Evolutionary conservation across 208 protist species (phyloP).

Genomic region (Novymonas esmeraldas): DNA sequence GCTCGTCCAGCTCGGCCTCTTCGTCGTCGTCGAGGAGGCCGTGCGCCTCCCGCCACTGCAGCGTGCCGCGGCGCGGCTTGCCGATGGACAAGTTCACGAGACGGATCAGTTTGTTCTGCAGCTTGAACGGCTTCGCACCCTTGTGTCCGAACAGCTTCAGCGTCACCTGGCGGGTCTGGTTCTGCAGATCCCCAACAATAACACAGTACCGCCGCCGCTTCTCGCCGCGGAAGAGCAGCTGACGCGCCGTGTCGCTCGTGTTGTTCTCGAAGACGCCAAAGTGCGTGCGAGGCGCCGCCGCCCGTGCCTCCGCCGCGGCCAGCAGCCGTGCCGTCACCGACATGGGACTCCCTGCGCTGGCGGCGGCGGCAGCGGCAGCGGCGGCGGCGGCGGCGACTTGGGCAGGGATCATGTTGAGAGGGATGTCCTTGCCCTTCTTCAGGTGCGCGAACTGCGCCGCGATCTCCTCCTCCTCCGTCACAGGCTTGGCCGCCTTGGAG

Average conservation of each 20-base stretch:
- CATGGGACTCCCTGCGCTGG: constrained; percentile 19
- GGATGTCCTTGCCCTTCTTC: constrained; percentile 27
- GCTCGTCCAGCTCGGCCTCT: neutral
- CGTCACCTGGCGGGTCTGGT: constrained; percentile 50
- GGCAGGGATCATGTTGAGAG: constrained; percentile 5
- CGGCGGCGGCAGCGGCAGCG: constrained; percentile 34
- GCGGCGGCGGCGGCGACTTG: constrained; percentile 31
- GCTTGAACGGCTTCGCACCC: constrained; percentile 81
- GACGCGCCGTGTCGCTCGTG: constrained; percentile 67
- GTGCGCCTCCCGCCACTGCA: constrained; percentile 21
- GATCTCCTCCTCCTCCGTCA: constrained; percentile 33
- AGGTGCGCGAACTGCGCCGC: constrained; percentile 29
- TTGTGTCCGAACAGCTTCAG: constrained; percentile 84
- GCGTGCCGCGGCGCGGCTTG: constrained; percentile 46
- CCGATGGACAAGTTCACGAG: constrained; percentile 85
- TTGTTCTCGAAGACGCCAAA: constrained; percentile 38
- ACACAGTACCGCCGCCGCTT: constrained; percentile 86
- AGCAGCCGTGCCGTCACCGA: constrained; percentile 20
- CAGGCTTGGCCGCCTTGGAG: constrained; percentile 15
- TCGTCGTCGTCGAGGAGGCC: constrained; percentile 22
- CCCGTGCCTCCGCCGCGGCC: constrained; percentile 26
- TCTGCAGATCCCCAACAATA: constrained; percentile 80
- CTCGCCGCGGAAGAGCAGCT: constrained; percentile 82
- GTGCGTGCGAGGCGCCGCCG: constrained; percentile 26
- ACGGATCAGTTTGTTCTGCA: constrained; percentile 86